These are phyloP conservation scores for Eucalyptus caleyi DNA, from an alignment of 345 rosid genomes.

Conservation along the genomic window DNA sequence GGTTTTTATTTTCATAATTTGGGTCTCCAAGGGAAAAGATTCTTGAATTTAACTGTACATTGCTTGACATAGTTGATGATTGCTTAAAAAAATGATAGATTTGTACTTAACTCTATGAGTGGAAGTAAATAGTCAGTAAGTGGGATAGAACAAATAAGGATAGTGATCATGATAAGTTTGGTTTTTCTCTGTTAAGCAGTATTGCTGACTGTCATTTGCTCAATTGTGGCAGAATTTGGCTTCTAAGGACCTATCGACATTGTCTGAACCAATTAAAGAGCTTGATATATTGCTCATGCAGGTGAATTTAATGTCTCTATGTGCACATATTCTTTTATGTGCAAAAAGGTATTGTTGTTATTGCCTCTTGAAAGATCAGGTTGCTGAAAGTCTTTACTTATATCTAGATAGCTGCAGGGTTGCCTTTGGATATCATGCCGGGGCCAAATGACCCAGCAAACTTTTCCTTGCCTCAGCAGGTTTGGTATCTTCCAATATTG, in stretches of 20 bases:
- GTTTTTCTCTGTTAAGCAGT: neutral
- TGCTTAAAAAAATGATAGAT: neutral
- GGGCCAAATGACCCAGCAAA: conserved; percentile 93
- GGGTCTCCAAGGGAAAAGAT: neutral
- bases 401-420: conserved; percentile 78
- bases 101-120: neutral
- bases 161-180: neutral
- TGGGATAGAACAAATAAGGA: neutral
- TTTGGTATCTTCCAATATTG: conserved; percentile 1
- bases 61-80: neutral
- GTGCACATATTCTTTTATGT: neutral
- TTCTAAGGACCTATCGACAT: conserved; percentile 68
- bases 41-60: neutral
- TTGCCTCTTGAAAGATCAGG: neutral
- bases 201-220: neutral
- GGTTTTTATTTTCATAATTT: neutral
- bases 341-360: neutral
- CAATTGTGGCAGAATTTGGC: conserved; percentile 43
- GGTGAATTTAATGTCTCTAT: conserved; percentile 26
- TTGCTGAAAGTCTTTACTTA: neutral
- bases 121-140: neutral
- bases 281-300: conserved; percentile 77
- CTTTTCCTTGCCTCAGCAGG: conserved; percentile 94
- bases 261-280: conserved; percentile 75
- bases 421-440: conserved; percentile 92